Percentiles rank a stretch among this genome's conserved stretches.
Conservation (phyloP, 2,329 filamentous ascomycete genomes). For the Colletotrichum siamense region DNA sequence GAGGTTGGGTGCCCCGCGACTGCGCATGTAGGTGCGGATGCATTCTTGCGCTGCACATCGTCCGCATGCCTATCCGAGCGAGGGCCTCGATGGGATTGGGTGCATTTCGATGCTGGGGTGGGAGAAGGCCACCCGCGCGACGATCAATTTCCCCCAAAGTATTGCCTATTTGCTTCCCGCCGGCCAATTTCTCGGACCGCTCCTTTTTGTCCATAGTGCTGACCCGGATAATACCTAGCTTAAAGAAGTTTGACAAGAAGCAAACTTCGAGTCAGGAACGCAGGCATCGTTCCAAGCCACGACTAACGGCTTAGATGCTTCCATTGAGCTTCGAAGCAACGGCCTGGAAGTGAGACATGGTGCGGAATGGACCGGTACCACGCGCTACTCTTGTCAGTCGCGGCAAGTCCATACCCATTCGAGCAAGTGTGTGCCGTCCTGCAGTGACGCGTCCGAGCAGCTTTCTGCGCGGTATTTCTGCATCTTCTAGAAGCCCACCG, state of each 20-base stretch:
- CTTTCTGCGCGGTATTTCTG: background rate
- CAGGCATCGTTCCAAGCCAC: background rate
- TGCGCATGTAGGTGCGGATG: background rate
- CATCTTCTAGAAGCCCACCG: constrained; percentile 8
- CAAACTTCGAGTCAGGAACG: background rate
- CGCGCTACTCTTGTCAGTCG: background rate
- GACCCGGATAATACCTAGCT: background rate
- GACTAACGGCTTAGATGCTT: background rate
- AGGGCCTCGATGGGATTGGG: background rate
- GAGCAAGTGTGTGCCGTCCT: background rate
- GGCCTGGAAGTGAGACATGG: background rate
- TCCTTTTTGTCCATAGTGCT: background rate
- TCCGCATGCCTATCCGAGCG: background rate
- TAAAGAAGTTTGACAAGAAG: background rate
- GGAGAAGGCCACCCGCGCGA: background rate
- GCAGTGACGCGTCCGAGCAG: background rate
- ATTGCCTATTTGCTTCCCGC: background rate
- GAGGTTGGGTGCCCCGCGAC: background rate
- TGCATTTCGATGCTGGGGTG: background rate
- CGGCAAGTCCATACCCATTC: background rate
- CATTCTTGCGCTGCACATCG: background rate
- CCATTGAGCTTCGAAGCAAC: background rate
- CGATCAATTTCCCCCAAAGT: background rate
- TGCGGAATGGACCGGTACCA: background rate
- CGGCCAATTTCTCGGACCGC: background rate